These are phyloP conservation scores for Marasmius fiardii DNA, from an alignment of 1,284 basidiomycete genomes.

Conservation along the genomic window DNA sequence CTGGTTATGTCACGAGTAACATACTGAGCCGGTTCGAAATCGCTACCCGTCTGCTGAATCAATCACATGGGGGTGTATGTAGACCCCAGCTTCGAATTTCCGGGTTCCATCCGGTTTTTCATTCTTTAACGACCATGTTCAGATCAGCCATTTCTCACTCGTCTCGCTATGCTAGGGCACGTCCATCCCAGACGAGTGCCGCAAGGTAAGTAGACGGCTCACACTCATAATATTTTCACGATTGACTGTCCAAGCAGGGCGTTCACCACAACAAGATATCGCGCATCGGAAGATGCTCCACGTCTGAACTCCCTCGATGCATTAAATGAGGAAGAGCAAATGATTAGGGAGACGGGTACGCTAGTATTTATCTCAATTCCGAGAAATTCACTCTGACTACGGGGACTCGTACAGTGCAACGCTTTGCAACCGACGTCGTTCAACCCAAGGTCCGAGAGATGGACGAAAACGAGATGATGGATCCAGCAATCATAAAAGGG, in stretches of 20 bases:
- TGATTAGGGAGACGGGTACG: slow-evolving; percentile 85
- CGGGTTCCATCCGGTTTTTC: not conserved
- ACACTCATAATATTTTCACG: not conserved
- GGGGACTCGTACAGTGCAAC: slow-evolving; percentile 53
- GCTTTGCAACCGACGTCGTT: slow-evolving; percentile 88
- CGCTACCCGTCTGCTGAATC: not conserved
- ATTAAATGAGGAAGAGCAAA: slow-evolving; percentile 89
- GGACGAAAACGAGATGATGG: slow-evolving; percentile 98
- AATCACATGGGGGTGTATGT: slow-evolving; percentile 11
- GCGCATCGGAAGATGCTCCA: slow-evolving; percentile 25
- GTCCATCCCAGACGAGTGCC: not conserved
- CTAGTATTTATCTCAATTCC: slow-evolving; percentile 5
- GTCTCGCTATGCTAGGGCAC: not conserved
- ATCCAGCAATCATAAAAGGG: slow-evolving; percentile 82
- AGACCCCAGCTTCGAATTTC: slow-evolving; percentile 10
- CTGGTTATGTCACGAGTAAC: not conserved
- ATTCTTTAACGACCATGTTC: slow-evolving; percentile 19
- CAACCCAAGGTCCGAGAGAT: slow-evolving; percentile 92
- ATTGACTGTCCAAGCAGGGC: slow-evolving; percentile 21
- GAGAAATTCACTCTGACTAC: not conserved
- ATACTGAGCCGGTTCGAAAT: not conserved
- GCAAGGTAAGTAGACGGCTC: not conserved
- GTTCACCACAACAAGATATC: slow-evolving; percentile 39
- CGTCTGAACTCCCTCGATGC: slow-evolving; percentile 63
- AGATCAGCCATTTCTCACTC: slow-evolving; percentile 18